Percentiles rank a stretch among this genome's conserved stretches.
Conservation (phyloP, 345 rosid species). For the Aquilaria malaccensis region DNA sequence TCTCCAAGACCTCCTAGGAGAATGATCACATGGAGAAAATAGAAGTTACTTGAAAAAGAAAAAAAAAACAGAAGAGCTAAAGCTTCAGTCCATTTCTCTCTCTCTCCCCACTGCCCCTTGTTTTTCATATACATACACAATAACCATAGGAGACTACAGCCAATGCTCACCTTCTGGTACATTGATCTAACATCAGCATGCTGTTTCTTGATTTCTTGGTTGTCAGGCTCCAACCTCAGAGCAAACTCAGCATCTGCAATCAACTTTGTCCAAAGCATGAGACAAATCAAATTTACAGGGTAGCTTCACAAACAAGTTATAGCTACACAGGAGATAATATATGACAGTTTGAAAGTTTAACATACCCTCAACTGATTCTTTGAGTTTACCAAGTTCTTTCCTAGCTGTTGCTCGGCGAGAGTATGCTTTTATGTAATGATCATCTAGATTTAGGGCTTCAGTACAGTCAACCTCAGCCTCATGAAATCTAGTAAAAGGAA, state of each 20-base stretch:
- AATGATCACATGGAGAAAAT: conserved; percentile 3
- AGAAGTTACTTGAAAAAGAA: neutral
- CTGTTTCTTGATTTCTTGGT: conserved; percentile 82
- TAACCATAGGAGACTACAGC: neutral
- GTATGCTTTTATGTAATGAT: conserved; percentile 80
- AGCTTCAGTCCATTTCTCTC: neutral
- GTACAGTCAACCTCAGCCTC: conserved; percentile 93
- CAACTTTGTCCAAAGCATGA: conserved; percentile 18
- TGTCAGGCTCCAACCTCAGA: conserved; percentile 76
- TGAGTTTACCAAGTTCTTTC: conserved; percentile 64
- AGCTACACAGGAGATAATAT: conserved; percentile 1
- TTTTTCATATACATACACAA: neutral
- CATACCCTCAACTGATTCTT: conserved; percentile 76
- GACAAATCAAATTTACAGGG: conserved; percentile 11
- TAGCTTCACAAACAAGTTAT: conserved; percentile 1
- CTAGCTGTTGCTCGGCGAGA: conserved; percentile 92
- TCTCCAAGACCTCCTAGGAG: conserved; percentile 54
- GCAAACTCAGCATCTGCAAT: conserved; percentile 87
- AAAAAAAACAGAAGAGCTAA: neutral
- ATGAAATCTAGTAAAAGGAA: conserved; percentile 39
- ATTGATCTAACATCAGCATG: conserved; percentile 57
- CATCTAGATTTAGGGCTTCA: conserved; percentile 87
- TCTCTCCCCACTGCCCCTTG: neutral
- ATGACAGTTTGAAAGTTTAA: neutral
- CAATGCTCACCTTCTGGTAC: conserved; percentile 53